Conservation (phyloP, 345 rosid species). For the Erucastrum elatum region DNA sequence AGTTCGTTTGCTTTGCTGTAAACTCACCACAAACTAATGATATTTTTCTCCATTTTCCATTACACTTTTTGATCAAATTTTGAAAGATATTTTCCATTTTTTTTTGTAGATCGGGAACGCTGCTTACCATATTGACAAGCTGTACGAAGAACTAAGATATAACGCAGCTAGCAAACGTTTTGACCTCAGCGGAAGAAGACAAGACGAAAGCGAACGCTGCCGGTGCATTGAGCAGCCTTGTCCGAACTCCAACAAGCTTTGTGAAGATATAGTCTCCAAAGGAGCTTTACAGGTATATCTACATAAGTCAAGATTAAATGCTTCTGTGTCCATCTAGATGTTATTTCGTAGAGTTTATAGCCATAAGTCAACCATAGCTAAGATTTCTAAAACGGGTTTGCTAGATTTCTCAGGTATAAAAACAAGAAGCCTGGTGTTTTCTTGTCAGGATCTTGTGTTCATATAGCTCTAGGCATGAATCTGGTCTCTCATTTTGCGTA, state of each 20-base stretch:
- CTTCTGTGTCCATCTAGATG: background rate
- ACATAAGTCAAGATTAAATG: background rate
- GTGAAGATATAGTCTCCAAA: constrained; percentile 81
- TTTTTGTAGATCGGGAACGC: constrained; percentile 74
- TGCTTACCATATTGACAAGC: constrained; percentile 77
- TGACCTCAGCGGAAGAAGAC: constrained; percentile 81
- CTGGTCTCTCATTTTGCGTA: background rate
- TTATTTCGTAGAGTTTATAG: background rate
- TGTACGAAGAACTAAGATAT: constrained; percentile 84
- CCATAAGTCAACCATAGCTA: background rate
- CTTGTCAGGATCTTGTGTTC: background rate
- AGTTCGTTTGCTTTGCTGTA: constrained; percentile 98
- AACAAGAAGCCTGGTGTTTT: background rate
- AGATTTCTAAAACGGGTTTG: background rate
- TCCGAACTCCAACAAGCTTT: constrained; percentile 87
- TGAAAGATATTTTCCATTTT: background rate
- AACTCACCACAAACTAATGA: constrained; percentile 15
- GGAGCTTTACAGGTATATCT: constrained; percentile 92
- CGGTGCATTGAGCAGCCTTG: constrained; percentile 93
- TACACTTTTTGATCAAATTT: background rate
- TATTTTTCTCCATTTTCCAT: background rate
- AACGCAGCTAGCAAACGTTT: constrained; percentile 69
- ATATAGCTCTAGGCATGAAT: background rate
- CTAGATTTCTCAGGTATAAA: background rate
- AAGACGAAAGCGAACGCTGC: constrained; percentile 98